Conservation (phyloP, 306 rosid species). For the Delonix regia region DNA sequence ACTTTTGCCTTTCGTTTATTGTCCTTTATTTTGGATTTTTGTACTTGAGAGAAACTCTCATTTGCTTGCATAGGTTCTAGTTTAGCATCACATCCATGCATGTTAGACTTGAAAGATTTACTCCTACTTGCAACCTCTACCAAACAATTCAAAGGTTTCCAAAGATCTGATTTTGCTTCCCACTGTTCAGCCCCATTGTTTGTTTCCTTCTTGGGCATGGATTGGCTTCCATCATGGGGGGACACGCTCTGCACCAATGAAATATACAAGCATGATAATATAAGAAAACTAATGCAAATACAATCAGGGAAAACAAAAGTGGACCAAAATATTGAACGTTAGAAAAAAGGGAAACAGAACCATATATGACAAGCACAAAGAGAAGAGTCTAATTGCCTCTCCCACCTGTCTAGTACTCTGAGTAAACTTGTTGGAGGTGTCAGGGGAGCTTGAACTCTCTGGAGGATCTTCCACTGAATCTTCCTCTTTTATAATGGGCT, state of each 20-base stretch:
- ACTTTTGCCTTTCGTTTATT: conserved; percentile 62
- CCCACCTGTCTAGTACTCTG: conserved; percentile 62
- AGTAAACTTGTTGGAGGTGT: conserved; percentile 56
- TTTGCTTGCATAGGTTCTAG: conserved; percentile 48
- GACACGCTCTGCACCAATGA: conserved; percentile 58
- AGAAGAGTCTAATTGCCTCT: conserved; percentile 30
- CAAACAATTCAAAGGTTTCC: conserved; percentile 90
- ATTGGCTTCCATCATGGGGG: conserved; percentile 62
- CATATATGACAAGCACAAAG: conserved; percentile 15
- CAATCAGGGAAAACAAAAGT: conserved; percentile 9
- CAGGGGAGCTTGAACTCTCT: conserved; percentile 77
- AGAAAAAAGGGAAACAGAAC: conserved; percentile 23
- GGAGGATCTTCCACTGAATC: conserved; percentile 53
- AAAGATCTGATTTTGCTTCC: conserved; percentile 80
- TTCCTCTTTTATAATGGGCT: conserved; percentile 62
- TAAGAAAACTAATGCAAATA: conserved; percentile 22
- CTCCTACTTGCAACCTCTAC: conserved; percentile 94
- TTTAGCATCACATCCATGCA: conserved; percentile 63
- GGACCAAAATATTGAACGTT: background rate
- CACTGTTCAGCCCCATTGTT: conserved; percentile 62
- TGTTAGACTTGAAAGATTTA: conserved; percentile 73
- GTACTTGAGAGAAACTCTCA: conserved; percentile 51
- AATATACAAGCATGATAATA: conserved; percentile 25
- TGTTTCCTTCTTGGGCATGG: conserved; percentile 57
- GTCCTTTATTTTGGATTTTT: conserved; percentile 66